Percentiles rank a stretch among this genome's conserved stretches.
Evolutionary conservation across 148 eudicot genomes (phyloP).

Genomic region (Chenopodium formosanum): DNA sequence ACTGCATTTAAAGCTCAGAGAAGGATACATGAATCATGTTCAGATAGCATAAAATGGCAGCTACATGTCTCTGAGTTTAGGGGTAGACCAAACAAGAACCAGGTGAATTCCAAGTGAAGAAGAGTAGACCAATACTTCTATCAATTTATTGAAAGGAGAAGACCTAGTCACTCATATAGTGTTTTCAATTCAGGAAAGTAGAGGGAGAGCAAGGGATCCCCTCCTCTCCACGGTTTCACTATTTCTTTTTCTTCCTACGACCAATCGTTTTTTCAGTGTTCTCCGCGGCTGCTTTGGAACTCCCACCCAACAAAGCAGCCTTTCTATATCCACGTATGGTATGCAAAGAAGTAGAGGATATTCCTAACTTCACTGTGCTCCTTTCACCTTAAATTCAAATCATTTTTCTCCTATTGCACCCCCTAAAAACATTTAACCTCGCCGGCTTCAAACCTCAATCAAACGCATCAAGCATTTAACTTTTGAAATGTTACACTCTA

Average conservation of each 20-base stretch:
- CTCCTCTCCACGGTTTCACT: neutral
- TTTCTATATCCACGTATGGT: neutral
- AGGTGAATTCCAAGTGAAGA: neutral
- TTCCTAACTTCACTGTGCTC: too few species aligned
- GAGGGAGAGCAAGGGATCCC: neutral
- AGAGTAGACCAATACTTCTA: neutral
- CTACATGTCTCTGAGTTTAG: neutral
- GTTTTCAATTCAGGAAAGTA: neutral
- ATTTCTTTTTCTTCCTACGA: neutral
- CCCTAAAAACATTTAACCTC: too few species aligned
- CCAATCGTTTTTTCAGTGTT: neutral
- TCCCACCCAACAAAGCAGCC: too few species aligned
- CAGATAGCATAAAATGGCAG: neutral
- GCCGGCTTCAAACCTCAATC: too few species aligned
- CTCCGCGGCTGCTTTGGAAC: neutral
- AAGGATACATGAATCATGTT: slow-evolving; percentile 10
- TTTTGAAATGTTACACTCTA: neutral
- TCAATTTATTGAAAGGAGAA: neutral
- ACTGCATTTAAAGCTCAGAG: neutral
- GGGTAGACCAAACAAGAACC: neutral
- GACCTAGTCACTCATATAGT: neutral
- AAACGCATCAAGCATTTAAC: neutral
- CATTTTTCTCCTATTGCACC: too few species aligned
- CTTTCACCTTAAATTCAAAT: too few species aligned
- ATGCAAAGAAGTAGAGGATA: too few species aligned